Evolutionary conservation across 2,329 filamentous ascomycete genomes (phyloP), one percentile per base, ranked within the genome.

Genomic region (Colletotrichum sp.): DNA sequence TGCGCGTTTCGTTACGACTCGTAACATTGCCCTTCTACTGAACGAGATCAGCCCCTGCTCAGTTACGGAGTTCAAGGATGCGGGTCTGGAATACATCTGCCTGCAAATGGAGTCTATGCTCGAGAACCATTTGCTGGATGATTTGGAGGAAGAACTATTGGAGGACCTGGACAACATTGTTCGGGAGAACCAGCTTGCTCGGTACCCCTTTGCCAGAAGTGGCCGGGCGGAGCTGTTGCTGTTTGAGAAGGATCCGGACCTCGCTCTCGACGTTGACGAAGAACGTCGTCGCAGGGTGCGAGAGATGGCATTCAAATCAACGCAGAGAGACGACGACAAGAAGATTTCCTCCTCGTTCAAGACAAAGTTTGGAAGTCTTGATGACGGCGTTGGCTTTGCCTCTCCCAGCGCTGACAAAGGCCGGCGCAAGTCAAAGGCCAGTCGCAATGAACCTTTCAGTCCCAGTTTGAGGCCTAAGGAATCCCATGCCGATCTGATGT

Each of bases 91-190:
- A 82, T 99, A 98, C 82, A 92, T 98, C 26, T 98, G 96, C 80
- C 87, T 98, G 60, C 98, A 98, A 80, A 88, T 99, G 73, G 97
- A 99, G 83, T 92, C 93, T 8, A 95, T 99, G 90, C 92, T 99
- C 67, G 96, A 98, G 81, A 98, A 98, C 77, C 94, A 95, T 79
- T 89, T 96, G 18, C 89, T 99, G 4, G 94, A 98, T 78, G 94
- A 95, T 73, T 90, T 99, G 18, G 96, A 99, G 70, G 92, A 94
- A 57, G 94, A 98, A 75, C 86, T 99, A n/a, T 85, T 98, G 18
- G 80, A 90, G 4, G 95, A 98, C 70, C 89, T 99, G 4, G 95
- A 98, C 82, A 88, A 90, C 66, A 90, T 95, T 13, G 95, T 98
- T 16, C 93, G 93, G 74, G 92, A 93, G 60, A 98, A 98, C 79